Conservation (phyloP, 2,329 filamentous ascomycete genomes). For the Aschersonia sp. region DNA sequence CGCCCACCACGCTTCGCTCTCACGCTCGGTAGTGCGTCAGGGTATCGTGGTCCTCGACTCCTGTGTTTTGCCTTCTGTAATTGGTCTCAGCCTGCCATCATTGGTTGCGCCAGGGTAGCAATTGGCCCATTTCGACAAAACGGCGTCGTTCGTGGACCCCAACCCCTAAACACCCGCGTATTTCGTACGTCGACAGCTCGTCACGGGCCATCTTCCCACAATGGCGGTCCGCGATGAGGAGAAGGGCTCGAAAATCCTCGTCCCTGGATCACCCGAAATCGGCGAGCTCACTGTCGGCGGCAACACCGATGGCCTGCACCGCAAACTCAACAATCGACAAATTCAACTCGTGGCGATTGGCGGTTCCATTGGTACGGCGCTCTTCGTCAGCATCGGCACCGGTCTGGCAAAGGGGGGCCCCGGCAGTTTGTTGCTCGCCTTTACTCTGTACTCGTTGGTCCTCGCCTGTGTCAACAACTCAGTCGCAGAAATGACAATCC, state of each 20-base stretch:
- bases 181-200: neutral
- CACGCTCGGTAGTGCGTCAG: no score
- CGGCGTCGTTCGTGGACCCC: no score
- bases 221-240: slow-evolving; percentile 13
- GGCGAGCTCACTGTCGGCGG: slow-evolving; percentile 12
- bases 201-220: neutral
- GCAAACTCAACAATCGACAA: slow-evolving; percentile 36
- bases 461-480: slow-evolving; percentile 50
- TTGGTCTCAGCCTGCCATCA: no score
- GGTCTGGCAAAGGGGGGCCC: slow-evolving; percentile 31
- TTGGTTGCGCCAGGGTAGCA: no score
- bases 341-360: slow-evolving; percentile 45
- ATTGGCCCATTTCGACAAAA: no score
- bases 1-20: no score
- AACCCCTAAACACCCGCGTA: no score
- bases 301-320: slow-evolving; percentile 25
- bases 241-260: slow-evolving; percentile 12
- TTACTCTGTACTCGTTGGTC: slow-evolving; percentile 37
- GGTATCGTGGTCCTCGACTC: no score
- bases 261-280: slow-evolving; percentile 12
- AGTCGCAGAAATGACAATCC: slow-evolving; percentile 48
- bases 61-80: no score
- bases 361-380: slow-evolving; percentile 40
- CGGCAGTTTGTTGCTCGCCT: slow-evolving; percentile 41
- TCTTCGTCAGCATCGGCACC: slow-evolving; percentile 47